A percentile compares a stretch with the other conserved stretches of the same genome.
Evolutionary conservation across 306 rosid genomes (phyloP).

Genomic region (Citrullus mucosospermus): DNA sequence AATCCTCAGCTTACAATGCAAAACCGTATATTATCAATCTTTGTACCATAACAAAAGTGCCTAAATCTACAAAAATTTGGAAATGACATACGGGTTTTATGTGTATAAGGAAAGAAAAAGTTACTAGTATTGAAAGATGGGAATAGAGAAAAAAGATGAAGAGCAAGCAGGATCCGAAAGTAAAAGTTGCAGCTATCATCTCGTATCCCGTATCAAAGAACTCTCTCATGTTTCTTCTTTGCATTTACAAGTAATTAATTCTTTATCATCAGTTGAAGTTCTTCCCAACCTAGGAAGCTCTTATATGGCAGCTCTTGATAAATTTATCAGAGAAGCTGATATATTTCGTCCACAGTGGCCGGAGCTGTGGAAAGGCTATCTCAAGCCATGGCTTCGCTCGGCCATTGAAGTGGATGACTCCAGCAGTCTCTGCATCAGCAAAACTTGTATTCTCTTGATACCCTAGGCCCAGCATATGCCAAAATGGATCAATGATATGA

Average conservation of each 20-base stretch:
- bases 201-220: conserved; percentile 2
- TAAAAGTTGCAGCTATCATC: conserved; percentile 1
- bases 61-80: background rate
- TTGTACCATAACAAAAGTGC: background rate
- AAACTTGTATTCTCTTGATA: conserved; percentile 81
- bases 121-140: conserved; percentile 22
- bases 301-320: conserved; percentile 80
- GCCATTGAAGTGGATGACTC: conserved; percentile 91
- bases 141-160: conserved; percentile 21
- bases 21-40: background rate
- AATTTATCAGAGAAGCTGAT: conserved; percentile 80
- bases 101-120: background rate
- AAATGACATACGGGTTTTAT: conserved; percentile 13
- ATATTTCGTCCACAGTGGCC: conserved; percentile 71
- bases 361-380: conserved; percentile 71
- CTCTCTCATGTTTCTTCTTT: conserved; percentile 25
- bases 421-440: conserved; percentile 57
- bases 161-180: conserved; percentile 24
- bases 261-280: conserved; percentile 23
- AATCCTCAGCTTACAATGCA: background rate
- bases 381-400: conserved; percentile 99
- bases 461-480: conserved; percentile 98
- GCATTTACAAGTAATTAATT: conserved; percentile 20
- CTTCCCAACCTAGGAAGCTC: conserved; percentile 38
- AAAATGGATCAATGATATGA: conserved; percentile 71